These are phyloP conservation scores for Gracilaria gracilis DNA, from an alignment of 23 red algal species.

Conservation along the genomic window DNA sequence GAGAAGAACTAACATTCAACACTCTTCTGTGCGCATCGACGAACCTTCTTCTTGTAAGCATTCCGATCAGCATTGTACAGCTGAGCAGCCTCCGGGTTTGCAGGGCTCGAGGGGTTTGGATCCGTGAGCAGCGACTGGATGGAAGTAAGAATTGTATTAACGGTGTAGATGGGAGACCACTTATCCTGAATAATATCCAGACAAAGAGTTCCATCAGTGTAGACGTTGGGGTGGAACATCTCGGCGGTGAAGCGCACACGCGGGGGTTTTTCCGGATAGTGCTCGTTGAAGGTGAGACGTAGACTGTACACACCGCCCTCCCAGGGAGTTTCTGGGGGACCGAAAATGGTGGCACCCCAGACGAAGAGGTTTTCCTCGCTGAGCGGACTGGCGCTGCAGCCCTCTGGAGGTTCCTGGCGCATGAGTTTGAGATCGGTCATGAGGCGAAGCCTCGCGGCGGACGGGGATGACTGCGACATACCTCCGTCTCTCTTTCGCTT, in stretches of 20 bases:
- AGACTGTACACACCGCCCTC: conserved; percentile 91
- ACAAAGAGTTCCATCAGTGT: conserved; percentile 94
- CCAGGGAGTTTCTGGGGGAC: conserved; percentile 83
- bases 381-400: conserved; percentile 90
- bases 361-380: conserved; percentile 97
- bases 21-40: conserved; percentile 87
- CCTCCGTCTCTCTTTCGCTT: conserved; percentile 58
- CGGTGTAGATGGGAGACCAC: conserved; percentile 97
- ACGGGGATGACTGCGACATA: conserved; percentile 51
- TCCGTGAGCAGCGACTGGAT: conserved; percentile 95
- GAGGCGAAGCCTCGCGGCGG: conserved; percentile 83
- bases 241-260: conserved; percentile 95
- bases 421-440: conserved; percentile 91
- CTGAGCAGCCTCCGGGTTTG: conserved; percentile 97
- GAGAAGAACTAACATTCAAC: conserved; percentile 68
- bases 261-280: conserved; percentile 98
- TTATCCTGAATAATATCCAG: conserved; percentile 97
- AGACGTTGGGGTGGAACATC: conserved; percentile 99
- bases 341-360: conserved; percentile 98
- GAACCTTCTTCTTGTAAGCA: conserved; percentile 95
- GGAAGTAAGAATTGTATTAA: conserved; percentile 94
- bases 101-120: conserved; percentile 93
- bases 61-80: conserved; percentile 87
- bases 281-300: conserved; percentile 90
- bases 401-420: conserved; percentile 94